Percentiles rank a stretch among this genome's conserved stretches.
These are phyloP conservation scores for Geotrichum aggregatum DNA, from an alignment of 1,139 yeast genomes.

Conservation along the genomic window DNA sequence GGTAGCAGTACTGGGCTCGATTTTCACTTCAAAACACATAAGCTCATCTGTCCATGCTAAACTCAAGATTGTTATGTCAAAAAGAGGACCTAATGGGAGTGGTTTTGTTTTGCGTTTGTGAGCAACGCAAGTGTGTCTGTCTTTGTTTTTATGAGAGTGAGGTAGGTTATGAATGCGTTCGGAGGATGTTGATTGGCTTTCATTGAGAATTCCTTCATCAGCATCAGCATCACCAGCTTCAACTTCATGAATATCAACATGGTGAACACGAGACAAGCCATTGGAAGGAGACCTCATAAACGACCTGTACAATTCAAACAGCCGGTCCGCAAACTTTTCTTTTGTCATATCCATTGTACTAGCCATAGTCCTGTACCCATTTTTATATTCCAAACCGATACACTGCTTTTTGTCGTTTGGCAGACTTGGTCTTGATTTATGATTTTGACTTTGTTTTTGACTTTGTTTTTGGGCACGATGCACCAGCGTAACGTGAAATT, in stretches of 20 bases:
- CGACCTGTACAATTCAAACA: no score
- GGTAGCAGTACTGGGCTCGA: slow-evolving; percentile 26
- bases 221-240: no score
- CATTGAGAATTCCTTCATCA: no score
- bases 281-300: no score
- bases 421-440: neutral
- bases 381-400: no score
- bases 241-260: no score
- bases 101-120: slow-evolving; percentile 2
- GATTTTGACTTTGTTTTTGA: neutral
- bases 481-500: slow-evolving; percentile 74
- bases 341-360: no score
- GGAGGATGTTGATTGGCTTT: neutral
- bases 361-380: no score
- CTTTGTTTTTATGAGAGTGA: neutral
- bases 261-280: no score
- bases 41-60: slow-evolving; percentile 53
- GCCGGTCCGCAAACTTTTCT: no score
- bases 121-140: neutral
- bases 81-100: slow-evolving; percentile 25
- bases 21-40: slow-evolving; percentile 54
- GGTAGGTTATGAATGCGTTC: neutral
- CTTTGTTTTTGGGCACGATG: slow-evolving; percentile 41
- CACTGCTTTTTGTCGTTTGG: no score
- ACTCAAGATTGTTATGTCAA: slow-evolving; percentile 44